These are phyloP conservation scores for Holtermanniella nyarrowii DNA, from an alignment of 768 basidiomycete genomes.

Conservation along the genomic window DNA sequence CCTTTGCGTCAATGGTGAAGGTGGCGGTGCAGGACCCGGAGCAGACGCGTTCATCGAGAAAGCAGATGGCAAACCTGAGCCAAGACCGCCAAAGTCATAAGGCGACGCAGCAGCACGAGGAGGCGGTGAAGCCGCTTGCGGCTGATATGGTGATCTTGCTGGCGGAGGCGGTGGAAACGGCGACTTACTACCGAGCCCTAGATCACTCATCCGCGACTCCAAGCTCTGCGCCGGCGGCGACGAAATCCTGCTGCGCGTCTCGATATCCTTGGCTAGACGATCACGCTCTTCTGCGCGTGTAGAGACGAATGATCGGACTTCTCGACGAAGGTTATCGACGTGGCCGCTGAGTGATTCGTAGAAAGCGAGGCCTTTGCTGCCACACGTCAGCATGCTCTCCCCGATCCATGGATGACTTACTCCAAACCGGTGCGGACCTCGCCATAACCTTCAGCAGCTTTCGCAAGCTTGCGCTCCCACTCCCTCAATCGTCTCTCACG, in stretches of 20 bases:
- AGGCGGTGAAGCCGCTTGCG: slow-evolving; percentile 33
- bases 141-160: slow-evolving; percentile 44
- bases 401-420: slow-evolving; percentile 46
- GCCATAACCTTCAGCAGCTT: slow-evolving; percentile 73
- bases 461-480: slow-evolving; percentile 56
- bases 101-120: slow-evolving; percentile 28
- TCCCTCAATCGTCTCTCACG: slow-evolving; percentile 71
- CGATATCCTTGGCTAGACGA: slow-evolving; percentile 55
- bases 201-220: slow-evolving; percentile 17
- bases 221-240: slow-evolving; percentile 31
- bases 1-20: too few species aligned
- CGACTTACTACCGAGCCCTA: slow-evolving; percentile 13
- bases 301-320: slow-evolving; percentile 55
- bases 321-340: slow-evolving; percentile 50
- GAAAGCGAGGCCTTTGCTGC: slow-evolving; percentile 78
- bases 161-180: slow-evolving; percentile 35
- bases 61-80: slow-evolving; percentile 19
- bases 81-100: slow-evolving; percentile 29
- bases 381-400: slow-evolving; percentile 1
- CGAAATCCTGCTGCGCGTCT: slow-evolving; percentile 58
- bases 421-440: slow-evolving; percentile 75
- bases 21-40: slow-evolving; percentile 5
- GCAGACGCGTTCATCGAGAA: slow-evolving; percentile 21
- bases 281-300: slow-evolving; percentile 62
- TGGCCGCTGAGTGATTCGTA: slow-evolving; percentile 69